Base-by-base conservation (phyloP, 805 yeast species). In the Kuraishia floccosa region DNA sequence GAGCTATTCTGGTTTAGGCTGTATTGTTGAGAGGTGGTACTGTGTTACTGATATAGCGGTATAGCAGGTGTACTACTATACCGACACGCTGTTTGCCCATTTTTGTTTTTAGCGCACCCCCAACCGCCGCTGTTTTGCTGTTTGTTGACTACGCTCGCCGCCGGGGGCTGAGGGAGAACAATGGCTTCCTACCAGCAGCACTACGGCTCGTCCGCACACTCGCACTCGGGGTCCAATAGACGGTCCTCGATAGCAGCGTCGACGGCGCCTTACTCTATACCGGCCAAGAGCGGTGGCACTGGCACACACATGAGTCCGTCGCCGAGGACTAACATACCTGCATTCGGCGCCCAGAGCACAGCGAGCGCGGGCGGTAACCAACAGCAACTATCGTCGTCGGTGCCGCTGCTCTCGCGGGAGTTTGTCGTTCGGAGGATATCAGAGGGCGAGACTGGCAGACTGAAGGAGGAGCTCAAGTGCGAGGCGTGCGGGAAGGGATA, bases 401-500 rank as follows among this genome's bases (percentile, higher is more conserved):
- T 32, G 14, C 35, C 35, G 11, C 28, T 68, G 35, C 50, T 74
- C 30, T 58, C 71, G 4, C 54, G 81, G 37, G 79, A 78, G 40
- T 80, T 82, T 52, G 93, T 83, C 4, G 89, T 80, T 11, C 63
- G 94, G 38, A 62, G 94, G 34, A 81, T 81, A 32, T 72, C 83
- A 30, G 94, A 83, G 50, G 94, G 94, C 28, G 93, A 82, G 49
- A 72, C 85, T 3, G 93, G 93, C 15, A 58, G 94, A 29, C 62
- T 81, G 30, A 84, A 83, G 50, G 93, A 84, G 47, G 87, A 80
- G 47, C 65, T 84, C 39, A 76, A 76, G 45, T 84, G 94, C 58
- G 93, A 85, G 52, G 84, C 91, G 4, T 84, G 95, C 45, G 94
- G 94, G 3, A 84, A 84, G 52, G 93, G 91, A 15, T 84, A 84